Evolutionary conservation across 2,329 filamentous ascomycete genomes (phyloP), one percentile per base, ranked within the genome.

Genomic region (Calonectria naviculata): DNA sequence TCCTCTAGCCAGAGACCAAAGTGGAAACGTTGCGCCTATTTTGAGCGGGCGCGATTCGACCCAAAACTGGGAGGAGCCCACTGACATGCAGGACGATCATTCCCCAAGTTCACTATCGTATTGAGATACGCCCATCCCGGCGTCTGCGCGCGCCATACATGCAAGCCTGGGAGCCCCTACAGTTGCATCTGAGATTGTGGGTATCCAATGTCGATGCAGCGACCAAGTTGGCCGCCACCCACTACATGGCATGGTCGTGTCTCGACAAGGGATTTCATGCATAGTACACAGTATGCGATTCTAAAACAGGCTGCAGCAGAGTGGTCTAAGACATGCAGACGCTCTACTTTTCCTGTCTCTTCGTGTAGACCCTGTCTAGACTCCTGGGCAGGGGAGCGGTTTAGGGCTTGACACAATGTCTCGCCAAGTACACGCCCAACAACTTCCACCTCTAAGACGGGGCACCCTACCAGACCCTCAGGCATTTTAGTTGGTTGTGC

Each of bases 311-410:
- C 21, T 69, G 60, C 69, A 56, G 63, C 42, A 47, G 34, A 47
- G 42, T 69, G 52, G 44, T 19, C 54, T 58, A 49, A 76, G 60
- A 19, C 41, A 63, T 68, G 66, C 68, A 72, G 63, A 56, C 42
- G 58, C 19, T 31, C n/a, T 46, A 34, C 41, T 65, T 41, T 38
- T 3, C 19, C n/a, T 24, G 13, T n/a, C 65, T 61, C 54, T 44
- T 38, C 34, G 60, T 54, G 70, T 24, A 26, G 36, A 28, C 41
- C 36, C 42, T 46, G 34, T 17, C 38, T 67, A n/a, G 47, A 58
- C 54, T 42, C 65, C 42, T 42, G 42, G 21, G 49, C 62, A 71
- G 31, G 19, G 44, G 56, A 62, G 47, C 54, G 66, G 64, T 58
- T 38, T 66, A 29, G 42, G 41, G 44, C 28, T 42, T 61, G 10